Conservation (phyloP, 2,329 filamentous ascomycete species). For the Neocatenulostroma microsporum region DNA sequence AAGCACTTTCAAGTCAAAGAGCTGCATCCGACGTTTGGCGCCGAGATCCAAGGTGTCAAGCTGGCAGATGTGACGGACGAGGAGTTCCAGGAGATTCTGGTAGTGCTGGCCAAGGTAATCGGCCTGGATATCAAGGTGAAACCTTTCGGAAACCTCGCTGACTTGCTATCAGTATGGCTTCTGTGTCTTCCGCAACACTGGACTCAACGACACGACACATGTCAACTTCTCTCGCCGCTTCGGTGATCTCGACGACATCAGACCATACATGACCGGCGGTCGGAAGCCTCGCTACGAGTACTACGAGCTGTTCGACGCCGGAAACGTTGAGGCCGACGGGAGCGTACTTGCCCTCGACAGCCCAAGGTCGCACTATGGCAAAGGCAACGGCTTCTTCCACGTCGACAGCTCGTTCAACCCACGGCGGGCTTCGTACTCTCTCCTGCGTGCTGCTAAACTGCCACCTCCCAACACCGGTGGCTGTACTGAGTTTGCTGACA, state of each 20-base stretch:
- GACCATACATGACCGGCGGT: constrained; percentile 39
- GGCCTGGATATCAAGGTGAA: too few species aligned
- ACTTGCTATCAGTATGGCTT: constrained; percentile 50
- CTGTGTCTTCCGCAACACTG: constrained; percentile 44
- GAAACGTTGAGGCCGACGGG: constrained; percentile 36
- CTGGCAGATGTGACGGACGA: constrained; percentile 4
- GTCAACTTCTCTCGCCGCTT: constrained; percentile 45
- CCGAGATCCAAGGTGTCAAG: constrained; percentile 7
- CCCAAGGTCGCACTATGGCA: constrained; percentile 8
- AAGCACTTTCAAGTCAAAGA: constrained; percentile 7
- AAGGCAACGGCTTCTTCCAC: constrained; percentile 48
- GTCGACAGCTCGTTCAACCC: constrained; percentile 51
- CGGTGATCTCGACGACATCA: constrained; percentile 49
- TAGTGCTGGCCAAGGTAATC: constrained; percentile 8
- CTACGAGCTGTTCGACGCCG: constrained; percentile 50
- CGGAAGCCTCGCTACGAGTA: constrained; percentile 33
- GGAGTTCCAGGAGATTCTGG: constrained; percentile 4
- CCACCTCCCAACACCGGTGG: constrained; percentile 44
- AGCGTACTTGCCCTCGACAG: constrained; percentile 4
- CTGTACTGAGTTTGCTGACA: constrained; percentile 47
- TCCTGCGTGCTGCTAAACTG: constrained; percentile 45
- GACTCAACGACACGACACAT: constrained; percentile 45
- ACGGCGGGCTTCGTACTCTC: constrained; percentile 45
- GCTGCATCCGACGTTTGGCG: constrained; percentile 10
- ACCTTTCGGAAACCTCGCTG: neutral